A percentile compares a stretch with the other conserved stretches of the same genome.
Evolutionary conservation across 2,329 filamentous ascomycete genomes (phyloP).

Genomic region (Huntiella savannae): DNA sequence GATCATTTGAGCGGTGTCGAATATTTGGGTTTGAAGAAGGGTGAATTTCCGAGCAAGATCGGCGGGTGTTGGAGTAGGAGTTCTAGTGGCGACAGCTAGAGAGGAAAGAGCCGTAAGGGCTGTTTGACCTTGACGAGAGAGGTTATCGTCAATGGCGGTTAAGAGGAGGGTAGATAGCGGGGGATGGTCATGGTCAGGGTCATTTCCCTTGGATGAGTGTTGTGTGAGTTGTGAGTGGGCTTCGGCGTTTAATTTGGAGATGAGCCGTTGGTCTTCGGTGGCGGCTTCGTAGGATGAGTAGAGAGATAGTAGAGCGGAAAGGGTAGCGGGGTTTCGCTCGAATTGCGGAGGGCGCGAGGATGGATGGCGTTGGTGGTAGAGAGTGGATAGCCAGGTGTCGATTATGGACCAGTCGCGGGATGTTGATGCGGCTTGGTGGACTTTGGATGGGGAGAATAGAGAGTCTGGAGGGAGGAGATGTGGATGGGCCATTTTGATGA

Average conservation of each 20-base stretch:
- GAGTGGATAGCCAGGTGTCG: conserved; percentile 60
- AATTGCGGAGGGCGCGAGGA: conserved; percentile 48
- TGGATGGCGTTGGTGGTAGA: conserved; percentile 31
- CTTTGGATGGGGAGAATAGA: conserved; percentile 49
- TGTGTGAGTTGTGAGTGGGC: conserved; percentile 33
- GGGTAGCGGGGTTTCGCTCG: conserved; percentile 71
- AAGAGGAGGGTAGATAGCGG: no score
- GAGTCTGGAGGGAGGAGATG: conserved; percentile 25
- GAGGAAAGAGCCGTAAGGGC: conserved; percentile 39
- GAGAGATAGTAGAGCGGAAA: conserved; percentile 54
- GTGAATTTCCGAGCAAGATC: conserved; percentile 33
- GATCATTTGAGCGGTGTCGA: conserved; percentile 35
- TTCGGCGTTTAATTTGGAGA: conserved; percentile 38
- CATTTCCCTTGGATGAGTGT: conserved; percentile 7
- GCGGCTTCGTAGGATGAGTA: conserved; percentile 59
- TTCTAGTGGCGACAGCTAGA: conserved; percentile 30
- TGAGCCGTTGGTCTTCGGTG: conserved; percentile 45
- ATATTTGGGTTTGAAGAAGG: conserved; percentile 33
- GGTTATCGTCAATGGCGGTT: no score
- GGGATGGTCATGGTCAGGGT: not conserved
- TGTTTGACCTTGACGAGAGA: conserved; percentile 27
- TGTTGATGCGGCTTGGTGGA: conserved; percentile 58
- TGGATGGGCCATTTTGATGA: conserved; percentile 21
- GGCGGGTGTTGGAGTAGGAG: conserved; percentile 28
- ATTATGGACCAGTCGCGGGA: conserved; percentile 85